Percentiles rank a stretch among this genome's conserved stretches.
Conservation (phyloP, 2,329 filamentous ascomycete species). For the Coniochaeta ligniaria region DNA sequence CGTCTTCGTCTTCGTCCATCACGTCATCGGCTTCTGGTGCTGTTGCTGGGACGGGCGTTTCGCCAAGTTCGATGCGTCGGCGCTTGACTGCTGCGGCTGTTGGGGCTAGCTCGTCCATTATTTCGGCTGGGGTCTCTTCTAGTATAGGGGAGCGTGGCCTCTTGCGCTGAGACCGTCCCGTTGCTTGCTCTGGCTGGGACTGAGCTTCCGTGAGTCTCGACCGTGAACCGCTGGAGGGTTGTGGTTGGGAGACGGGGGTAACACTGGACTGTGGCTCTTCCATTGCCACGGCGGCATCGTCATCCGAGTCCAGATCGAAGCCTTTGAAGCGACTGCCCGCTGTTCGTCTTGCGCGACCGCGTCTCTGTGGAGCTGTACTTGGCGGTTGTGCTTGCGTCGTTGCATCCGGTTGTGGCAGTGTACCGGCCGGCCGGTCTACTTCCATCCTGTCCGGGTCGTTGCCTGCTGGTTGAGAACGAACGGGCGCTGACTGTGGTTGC, state of each 20-base stretch:
- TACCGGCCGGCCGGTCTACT: conserved; percentile 11
- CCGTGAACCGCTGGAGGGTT: conserved; percentile 12
- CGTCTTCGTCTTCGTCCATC: conserved; percentile 10
- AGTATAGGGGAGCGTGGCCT: conserved; percentile 32
- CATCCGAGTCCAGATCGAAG: conserved; percentile 47
- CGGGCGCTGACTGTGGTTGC: conserved; percentile 14
- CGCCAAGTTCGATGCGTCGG: conserved; percentile 57
- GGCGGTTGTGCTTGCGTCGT: conserved; percentile 8
- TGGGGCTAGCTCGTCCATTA: conserved; percentile 68
- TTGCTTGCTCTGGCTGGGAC: conserved; percentile 7
- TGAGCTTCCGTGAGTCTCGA: conserved; percentile 9
- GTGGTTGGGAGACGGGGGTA: conserved; percentile 48
- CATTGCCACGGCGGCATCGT: conserved; percentile 27
- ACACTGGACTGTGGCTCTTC: conserved; percentile 34
- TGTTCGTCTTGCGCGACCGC: conserved; percentile 14
- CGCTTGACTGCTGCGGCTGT: conserved; percentile 72
- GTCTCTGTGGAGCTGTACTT: conserved; percentile 14
- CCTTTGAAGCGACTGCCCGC: conserved; percentile 59
- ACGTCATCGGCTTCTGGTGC: conserved; percentile 12
- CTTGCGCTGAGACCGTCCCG: conserved; percentile 32
- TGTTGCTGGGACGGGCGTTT: conserved; percentile 33
- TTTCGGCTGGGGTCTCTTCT: conserved; percentile 36
- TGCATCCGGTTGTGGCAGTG: conserved; percentile 1
- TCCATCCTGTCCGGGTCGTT: conserved; percentile 13
- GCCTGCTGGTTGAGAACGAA: background rate